Percentiles rank a stretch among this genome's conserved stretches.
Conservation (phyloP, 208 protist species). For the Leptomonas pyrrhocoris region DNA sequence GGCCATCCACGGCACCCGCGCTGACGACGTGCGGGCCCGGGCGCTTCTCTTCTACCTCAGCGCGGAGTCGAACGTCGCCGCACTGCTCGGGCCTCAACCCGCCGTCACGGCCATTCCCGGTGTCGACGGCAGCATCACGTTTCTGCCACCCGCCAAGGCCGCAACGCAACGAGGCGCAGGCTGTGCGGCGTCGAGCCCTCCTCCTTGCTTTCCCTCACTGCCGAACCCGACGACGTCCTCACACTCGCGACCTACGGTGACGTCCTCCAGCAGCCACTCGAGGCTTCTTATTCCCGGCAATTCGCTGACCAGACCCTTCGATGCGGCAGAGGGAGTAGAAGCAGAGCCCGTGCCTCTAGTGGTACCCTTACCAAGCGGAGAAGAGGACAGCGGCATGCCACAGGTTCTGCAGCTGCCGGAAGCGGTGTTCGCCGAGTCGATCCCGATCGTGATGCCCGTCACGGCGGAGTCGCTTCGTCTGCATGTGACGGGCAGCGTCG, state of each 20-base stretch:
- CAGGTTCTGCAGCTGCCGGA: constrained; percentile 13
- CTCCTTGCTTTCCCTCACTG: neutral
- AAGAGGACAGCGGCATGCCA: constrained; percentile 8
- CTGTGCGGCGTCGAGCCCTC: neutral
- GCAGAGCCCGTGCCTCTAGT: neutral
- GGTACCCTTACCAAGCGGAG: neutral
- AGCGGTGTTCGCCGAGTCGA: constrained; percentile 1
- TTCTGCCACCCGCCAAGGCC: neutral
- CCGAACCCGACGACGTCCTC: neutral
- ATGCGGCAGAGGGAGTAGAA: neutral
- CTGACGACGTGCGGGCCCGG: constrained; percentile 43
- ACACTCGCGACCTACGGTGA: neutral
- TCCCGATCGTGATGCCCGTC: constrained; percentile 25
- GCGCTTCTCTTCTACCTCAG: constrained; percentile 62
- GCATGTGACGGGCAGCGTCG: constrained; percentile 12
- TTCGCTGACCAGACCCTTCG: neutral
- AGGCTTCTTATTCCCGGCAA: constrained; percentile 2
- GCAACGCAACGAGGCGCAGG: neutral
- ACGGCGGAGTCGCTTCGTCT: constrained; percentile 32
- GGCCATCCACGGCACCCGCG: constrained; percentile 41
- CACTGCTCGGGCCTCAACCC: constrained; percentile 8
- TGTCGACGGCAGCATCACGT: constrained; percentile 15
- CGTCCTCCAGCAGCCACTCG: neutral
- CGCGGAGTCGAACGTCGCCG: constrained; percentile 38
- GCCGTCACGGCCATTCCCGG: constrained; percentile 14